Evolutionary conservation across 2,329 filamentous ascomycete genomes (phyloP).

Genomic region (Cercospora canescens): DNA sequence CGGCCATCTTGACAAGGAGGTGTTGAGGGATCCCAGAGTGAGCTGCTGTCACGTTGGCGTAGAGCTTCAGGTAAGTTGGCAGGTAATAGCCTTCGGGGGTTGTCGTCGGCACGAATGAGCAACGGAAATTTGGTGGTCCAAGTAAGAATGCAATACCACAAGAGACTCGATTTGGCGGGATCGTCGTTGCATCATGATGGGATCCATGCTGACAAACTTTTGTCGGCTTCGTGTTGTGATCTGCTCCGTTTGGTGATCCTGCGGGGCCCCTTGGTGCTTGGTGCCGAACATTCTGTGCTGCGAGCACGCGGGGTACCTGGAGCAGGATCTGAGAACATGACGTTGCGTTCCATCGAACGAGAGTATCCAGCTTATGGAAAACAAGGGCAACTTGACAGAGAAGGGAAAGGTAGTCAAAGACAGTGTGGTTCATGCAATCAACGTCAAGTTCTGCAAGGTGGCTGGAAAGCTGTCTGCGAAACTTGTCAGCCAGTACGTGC

Average conservation of each 20-base stretch:
- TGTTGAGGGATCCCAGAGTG: neutral
- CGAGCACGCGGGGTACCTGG: neutral
- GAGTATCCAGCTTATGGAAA: neutral
- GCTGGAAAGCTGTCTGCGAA: neutral
- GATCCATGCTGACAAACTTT: neutral
- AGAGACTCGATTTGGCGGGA: neutral
- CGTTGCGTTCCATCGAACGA: neutral
- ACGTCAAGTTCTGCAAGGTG: too few species aligned
- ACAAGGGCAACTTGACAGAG: too few species aligned
- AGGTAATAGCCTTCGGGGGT: too few species aligned
- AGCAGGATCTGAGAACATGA: neutral
- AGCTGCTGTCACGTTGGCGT: too few species aligned
- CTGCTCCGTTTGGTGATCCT: neutral
- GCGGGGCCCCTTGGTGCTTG: neutral
- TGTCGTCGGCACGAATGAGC: too few species aligned
- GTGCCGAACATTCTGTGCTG: neutral
- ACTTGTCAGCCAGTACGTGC: neutral
- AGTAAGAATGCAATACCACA: neutral
- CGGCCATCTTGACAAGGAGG: neutral
- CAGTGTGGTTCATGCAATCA: too few species aligned
- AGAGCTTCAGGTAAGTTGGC: too few species aligned
- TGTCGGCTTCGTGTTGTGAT: neutral
- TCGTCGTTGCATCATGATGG: neutral
- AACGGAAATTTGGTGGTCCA: neutral
- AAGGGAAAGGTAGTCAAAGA: too few species aligned